Evolutionary conservation across 768 basidiomycete genomes (phyloP).

Genomic region (Boletellus emodensis): DNA sequence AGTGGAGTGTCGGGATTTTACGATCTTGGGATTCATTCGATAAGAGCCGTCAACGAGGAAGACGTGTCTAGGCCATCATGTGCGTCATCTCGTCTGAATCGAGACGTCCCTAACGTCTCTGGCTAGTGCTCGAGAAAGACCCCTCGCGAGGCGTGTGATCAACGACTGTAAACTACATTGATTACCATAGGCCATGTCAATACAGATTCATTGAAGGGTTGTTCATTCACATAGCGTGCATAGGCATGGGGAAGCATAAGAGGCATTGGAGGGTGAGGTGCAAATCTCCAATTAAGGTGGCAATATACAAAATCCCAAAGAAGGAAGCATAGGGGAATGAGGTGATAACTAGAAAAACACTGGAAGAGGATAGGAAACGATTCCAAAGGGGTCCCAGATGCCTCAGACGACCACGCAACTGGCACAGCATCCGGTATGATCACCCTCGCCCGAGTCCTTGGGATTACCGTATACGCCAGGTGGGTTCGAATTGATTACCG

Average conservation of each 20-base stretch:
- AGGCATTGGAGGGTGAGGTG: neutral
- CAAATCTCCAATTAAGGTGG: constrained; percentile 5
- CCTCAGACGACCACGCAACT: constrained; percentile 61
- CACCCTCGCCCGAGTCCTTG: constrained; percentile 48
- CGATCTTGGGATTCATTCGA: constrained; percentile 79
- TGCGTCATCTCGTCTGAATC: constrained; percentile 15
- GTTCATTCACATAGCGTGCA: constrained; percentile 1
- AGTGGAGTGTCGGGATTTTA: constrained; percentile 70
- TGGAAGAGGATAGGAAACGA: neutral
- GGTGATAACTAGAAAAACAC: constrained; percentile 8
- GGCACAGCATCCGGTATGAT: constrained; percentile 58
- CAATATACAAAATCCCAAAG: constrained; percentile 11
- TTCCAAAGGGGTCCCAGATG: neutral
- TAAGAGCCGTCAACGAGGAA: constrained; percentile 77
- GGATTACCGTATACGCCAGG: constrained; percentile 47
- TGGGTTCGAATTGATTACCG: constrained; percentile 45
- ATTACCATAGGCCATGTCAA: neutral
- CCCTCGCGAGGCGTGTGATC: constrained; percentile 22
- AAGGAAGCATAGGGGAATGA: neutral
- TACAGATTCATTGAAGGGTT: neutral
- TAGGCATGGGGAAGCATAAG: constrained; percentile 12
- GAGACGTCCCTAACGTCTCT: neutral
- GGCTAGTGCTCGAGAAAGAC: constrained; percentile 24
- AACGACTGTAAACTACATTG: neutral
- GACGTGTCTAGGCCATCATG: constrained; percentile 40